Base-by-base conservation (phyloP, 106 monocot genomes). In the Dendrobium huoshanense region DNA sequence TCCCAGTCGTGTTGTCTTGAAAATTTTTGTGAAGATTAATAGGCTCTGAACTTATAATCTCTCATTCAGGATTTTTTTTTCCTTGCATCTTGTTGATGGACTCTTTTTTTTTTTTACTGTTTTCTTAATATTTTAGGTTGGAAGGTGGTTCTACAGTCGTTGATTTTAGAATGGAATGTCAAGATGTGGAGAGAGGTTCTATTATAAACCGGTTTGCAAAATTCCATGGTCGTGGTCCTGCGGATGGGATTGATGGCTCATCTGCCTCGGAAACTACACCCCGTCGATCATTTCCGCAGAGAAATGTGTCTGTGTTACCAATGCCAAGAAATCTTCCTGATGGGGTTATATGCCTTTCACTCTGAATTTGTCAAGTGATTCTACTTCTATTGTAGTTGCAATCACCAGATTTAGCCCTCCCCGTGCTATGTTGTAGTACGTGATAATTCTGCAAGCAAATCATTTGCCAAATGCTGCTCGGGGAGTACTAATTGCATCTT, bases 121-220 rank as follows among this genome's bases (percentile, higher is more conserved):
- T 70, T 31, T 37, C 9, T 82, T 82, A 48, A 41, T 76, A 24
- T 3, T 48, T 75, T 76, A 93, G 93, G 85, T 86, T 87, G 61
- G 88, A 87, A 17, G 81, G 79, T 45, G 80, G 73, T n/a, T 75
- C 75, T n/a, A 83, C 88, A 0, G 43, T 89, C 47, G 64, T 84
- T 47, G 93, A 93, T 75, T 11, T 81, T 43, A 85, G 87, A 81
- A 67, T 89, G 40, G 91, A 94, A 81, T 87, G 87, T 65, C 88
- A 87, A 70, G 90, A 93, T 13, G 75, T 93, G 77, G 90, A 91
- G 80, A 84, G 85, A 74, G 78, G 82, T 29, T 87, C 90, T 75
- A 84, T 89, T 72, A 85, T 93, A 83, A 86, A 91, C 79, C 87
- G 87, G 22, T 91, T 94, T 87, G 91, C 86, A 40, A 89, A 88